Evolutionary conservation across 148 eudicot species (phyloP), one percentile per base, ranked within the genome.

Genomic region (Heliosperma pusillum): DNA sequence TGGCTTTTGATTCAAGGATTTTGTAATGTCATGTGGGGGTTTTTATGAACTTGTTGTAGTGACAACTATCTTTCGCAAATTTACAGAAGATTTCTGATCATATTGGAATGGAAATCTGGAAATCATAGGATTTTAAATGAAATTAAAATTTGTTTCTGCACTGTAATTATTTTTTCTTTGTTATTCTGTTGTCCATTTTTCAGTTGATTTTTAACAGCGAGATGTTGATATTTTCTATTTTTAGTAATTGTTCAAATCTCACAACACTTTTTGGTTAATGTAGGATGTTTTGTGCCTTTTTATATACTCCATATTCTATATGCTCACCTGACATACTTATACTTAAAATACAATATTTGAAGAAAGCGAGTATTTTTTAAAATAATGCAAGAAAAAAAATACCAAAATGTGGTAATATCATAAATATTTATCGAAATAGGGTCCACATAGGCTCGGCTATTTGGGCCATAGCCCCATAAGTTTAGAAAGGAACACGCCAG

Each of bases 171-270:
- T 4, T 5, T 64, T 27, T 29, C 21, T 5, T 29, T 29, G 20
- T 29, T 60, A 60, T 60, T 13, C 45, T 6, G 16, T 12, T n/a
- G n/a, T n/a, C n/a, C 16, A 20, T 65, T 40, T 42, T 67, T 67
- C 45, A 3, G 71, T 67, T 67, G 21, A 10, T 67, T n/a, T 42
- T n/a, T 29, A 7, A 42, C 3, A 25, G 45, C 9, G 71, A 42
- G 26, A 67, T 42, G 10, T 42, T 44, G 0, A 40, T 7, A 67
- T n/a, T 20, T 21, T n/a, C 71, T 67, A 67, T 40, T 40, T 67
- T 67, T 44, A 67, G 71, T 55, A 40, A 27, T 42, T 40, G 71
- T n/a, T 67, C 17, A 67, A 21, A 42, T n/a, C 25, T 67, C 55
- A 67, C 71, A 20, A 21, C 55, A 50, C 71, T 40, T 67, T n/a